These are phyloP conservation scores for Eutypella sp. DNA, from an alignment of 2,329 filamentous ascomycete genomes.

Conservation along the genomic window DNA sequence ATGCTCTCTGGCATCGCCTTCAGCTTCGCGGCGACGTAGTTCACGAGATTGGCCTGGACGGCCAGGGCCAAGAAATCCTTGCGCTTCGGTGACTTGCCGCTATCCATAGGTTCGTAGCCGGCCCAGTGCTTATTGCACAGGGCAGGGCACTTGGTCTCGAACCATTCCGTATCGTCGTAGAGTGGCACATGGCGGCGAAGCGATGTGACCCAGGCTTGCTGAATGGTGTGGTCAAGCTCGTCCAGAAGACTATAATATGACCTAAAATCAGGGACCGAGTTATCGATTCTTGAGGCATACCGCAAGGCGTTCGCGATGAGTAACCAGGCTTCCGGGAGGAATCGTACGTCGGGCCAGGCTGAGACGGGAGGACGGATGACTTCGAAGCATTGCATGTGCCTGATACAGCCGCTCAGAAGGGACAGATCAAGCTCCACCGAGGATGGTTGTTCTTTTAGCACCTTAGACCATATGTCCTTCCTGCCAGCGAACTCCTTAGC, in stretches of 20 bases:
- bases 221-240: constrained; percentile 24
- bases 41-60: constrained; percentile 25
- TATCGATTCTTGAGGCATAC: constrained; percentile 24
- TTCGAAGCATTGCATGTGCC: constrained; percentile 24
- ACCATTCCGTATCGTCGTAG: constrained; percentile 28
- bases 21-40: constrained; percentile 20
- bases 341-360: constrained; percentile 25
- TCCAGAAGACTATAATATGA: constrained; percentile 23
- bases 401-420: constrained; percentile 24
- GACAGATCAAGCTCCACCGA: constrained; percentile 22
- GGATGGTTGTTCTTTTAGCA: constrained; percentile 16
- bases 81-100: constrained; percentile 27
- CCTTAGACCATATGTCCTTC: constrained; percentile 23
- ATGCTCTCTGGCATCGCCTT: constrained; percentile 10
- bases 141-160: constrained; percentile 20
- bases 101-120: constrained; percentile 28
- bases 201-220: constrained; percentile 22
- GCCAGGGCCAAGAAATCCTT: constrained; percentile 25
- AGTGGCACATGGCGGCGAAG: constrained; percentile 24
- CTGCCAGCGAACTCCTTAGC: constrained; percentile 27
- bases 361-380: constrained; percentile 20
- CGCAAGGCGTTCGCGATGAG: constrained; percentile 25
- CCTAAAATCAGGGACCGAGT: constrained; percentile 13
- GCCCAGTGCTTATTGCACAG: constrained; percentile 25
- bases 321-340: constrained; percentile 27